Evolutionary conservation across 1,284 basidiomycete genomes (phyloP), one percentile per base, ranked within the genome.

Genomic region (Porodaedalea pini): DNA sequence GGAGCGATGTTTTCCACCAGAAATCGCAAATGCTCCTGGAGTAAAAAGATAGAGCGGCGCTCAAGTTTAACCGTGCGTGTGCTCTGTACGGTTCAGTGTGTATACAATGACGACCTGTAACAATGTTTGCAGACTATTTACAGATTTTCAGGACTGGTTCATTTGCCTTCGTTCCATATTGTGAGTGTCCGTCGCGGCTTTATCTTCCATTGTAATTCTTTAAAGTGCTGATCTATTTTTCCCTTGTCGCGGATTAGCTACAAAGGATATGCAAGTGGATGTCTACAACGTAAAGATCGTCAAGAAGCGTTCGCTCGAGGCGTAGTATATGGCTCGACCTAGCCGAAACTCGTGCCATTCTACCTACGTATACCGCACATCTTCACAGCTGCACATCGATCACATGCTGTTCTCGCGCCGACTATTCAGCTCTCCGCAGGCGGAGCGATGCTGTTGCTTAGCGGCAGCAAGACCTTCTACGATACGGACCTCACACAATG

Each of bases 321-420:
- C 66, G 2, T 53, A 55, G 23, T 64, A 65, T 68, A 69, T 37
- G 69, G 70, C 25, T 10, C 36, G 13, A 45, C 54, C 11, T 76
- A 74, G 51, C 71, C 73, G 7, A 47, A 61, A 3, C 56, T 44
- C 32, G 73, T 72, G 63, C 75, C 74, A 13, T 78, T 78, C 67
- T 76, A 74, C 63, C 63, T 78, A n/a, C n/a, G n/a, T n/a, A 17
- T 78, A 73, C 58, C 73, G 75, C 13, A 69, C 68, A 1, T 31
- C 40, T 4, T 49, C 61, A 15, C 65, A 74, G 48, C 57, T 57
- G 44, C 71, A 76, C 64, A 67, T 78, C 52, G 75, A 76, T 32
- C 76, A 78, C 61, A 64, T 71, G 43, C 69, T 76, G 25, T 60
- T 73, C 62, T 62, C 13, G 68, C 71, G 1, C 75, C 75, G 21